Conservation (phyloP, 352 stramenopile genomes). For the Globisporangium recalcitrans region DNA sequence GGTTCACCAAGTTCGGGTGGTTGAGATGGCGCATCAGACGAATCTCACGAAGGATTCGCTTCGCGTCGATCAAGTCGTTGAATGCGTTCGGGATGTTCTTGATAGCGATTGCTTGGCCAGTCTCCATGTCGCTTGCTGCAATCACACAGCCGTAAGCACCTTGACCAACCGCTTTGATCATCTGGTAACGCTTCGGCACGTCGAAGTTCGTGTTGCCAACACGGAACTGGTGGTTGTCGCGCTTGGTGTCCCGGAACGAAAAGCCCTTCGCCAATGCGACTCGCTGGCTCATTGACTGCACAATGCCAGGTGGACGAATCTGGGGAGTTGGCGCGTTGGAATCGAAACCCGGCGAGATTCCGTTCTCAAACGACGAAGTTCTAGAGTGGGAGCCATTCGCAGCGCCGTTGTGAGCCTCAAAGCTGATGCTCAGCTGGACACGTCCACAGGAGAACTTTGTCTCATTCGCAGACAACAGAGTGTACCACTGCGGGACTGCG, state of each 20-base stretch:
- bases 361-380: slow-evolving; percentile 11
- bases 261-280: slow-evolving; percentile 58
- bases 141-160: slow-evolving; percentile 92
- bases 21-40: slow-evolving; percentile 86
- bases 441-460: slow-evolving; percentile 83
- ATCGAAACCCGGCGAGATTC: slow-evolving; percentile 37
- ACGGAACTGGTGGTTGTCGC: slow-evolving; percentile 84
- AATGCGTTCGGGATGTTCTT: slow-evolving; percentile 96
- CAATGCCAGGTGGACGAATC: slow-evolving; percentile 31
- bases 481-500: slow-evolving; percentile 85
- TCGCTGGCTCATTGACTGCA: slow-evolving; percentile 55
- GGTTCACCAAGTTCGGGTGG: slow-evolving; percentile 78
- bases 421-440: slow-evolving; percentile 84
- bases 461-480: slow-evolving; percentile 71
- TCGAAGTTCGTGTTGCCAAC: slow-evolving; percentile 87
- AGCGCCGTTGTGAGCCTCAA: slow-evolving; percentile 39
- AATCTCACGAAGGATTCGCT: slow-evolving; percentile 86
- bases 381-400: slow-evolving; percentile 3
- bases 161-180: slow-evolving; percentile 88
- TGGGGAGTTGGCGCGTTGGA: slow-evolving; percentile 48
- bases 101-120: slow-evolving; percentile 89
- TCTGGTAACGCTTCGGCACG: slow-evolving; percentile 80
- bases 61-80: slow-evolving; percentile 84
- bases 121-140: slow-evolving; percentile 80
- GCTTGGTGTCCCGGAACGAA: slow-evolving; percentile 79